Base-by-base conservation (phyloP, 495 filamentous ascomycete genomes). In the Xylaria intraflava region DNA sequence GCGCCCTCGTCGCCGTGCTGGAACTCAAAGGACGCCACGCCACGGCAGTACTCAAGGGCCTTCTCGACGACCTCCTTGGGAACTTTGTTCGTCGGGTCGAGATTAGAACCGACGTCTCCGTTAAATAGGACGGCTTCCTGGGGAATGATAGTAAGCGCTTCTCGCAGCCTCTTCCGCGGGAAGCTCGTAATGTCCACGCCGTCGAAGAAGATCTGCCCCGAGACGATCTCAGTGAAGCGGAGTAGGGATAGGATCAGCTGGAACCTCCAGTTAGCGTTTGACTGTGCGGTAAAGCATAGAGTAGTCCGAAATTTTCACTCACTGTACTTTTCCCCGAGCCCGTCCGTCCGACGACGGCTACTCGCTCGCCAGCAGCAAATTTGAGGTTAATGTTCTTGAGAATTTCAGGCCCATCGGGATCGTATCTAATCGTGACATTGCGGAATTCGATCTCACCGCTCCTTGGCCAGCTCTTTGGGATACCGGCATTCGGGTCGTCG, bases 251-350 rank as follows among this genome's bases (percentile, higher is more conserved):
- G 60, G 2, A 78, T 75, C 2, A 83, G 61, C 68, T 71, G 36
- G 4, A 30, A 46, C 2, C 3, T 16, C 23, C 44, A 6, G 53
- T 71, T 55, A 69, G 51, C 23, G 5, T 22, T 17, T 41, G 8
- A 17, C 5, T 22, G 24, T n/a, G 14, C 23, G 27, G n/a, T 42
- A 45, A 11, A 36, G 17, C 0, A 11, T 22, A 33, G n/a, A 19
- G 20, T 11, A 1, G 9, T 29, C 14, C 23, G 0, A 33, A 16
- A 0, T 11, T 20, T 55, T 16, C 8, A 57, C 69, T 62, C 64
- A 70, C 68, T 33, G 77, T 78, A 47, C 77, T 80, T 59, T 84
- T 83, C n/a, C 80, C 81, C 20, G 78, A 78, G 6, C 81, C 80
- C 5, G 78, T 82, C 17, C 81, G 73, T 16, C 80, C 81, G 7